Base-by-base conservation (phyloP, 2,329 filamentous ascomycete genomes). In the Setomelanomma holmii region DNA sequence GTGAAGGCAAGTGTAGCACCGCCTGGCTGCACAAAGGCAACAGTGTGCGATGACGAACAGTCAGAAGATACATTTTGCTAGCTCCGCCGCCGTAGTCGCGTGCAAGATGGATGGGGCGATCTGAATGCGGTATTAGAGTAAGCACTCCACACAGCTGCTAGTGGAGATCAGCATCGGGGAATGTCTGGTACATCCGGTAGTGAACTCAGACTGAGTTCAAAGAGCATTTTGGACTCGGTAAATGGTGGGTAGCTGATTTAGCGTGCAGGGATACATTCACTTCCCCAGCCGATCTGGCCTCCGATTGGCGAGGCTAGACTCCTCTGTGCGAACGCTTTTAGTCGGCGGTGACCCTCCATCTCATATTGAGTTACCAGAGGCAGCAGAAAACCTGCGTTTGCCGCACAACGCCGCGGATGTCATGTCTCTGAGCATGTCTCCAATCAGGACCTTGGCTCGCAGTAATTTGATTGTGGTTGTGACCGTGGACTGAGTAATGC, bases 1-100 rank as follows among this genome's bases (percentile, higher is more conserved):
- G 47, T 49, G 24, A 60, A 38, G 60, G 44, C 24, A 53, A 41
- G 40, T 46, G 47, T 56, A 53, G 54, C 56, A 55, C 55, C 47
- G 45, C 40, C 45, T 49, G 47, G 34, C 58, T 56, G 51, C 43
- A 49, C 45, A 60, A 55, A 61, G 51, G 60, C 61, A 55, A 53
- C 53, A 55, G 49, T 49, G 39, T 50, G 53, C 55, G 57, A 71
- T 65, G 68, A 67, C 64, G 58, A 64, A 43, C 41, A 61, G 55
- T 55, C 45, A 61, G 54, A 58, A 52, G 60, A 5, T 44, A 46
- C 49, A 61, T 62, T 72, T 72, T 67, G 60, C 64, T 71, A 72
- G 68, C 63, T 69, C 60, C 65, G 61, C 68, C 70, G 71, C 71
- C 65, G 61, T 55, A 69, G 63, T 68, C 71, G 71, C 71, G 63